phyloP scores from a whole-genome alignment of 2,329 filamentous ascomycete genomes.

The Pseudocercospora cruenta region DNA sequence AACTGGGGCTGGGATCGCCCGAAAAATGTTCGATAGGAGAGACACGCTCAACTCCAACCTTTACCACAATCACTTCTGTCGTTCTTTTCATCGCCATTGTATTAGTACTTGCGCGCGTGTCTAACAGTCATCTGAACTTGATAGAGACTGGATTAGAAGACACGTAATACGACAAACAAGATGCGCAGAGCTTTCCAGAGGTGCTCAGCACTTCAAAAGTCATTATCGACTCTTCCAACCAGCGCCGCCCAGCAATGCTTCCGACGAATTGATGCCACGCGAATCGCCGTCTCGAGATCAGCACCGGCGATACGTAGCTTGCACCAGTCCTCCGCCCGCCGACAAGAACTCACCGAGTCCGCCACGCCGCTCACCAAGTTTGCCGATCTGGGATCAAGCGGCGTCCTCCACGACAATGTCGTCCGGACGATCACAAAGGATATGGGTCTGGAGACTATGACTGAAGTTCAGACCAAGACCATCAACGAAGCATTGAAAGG shows the following conservation, averaged over 20 bases:
- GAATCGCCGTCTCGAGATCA: constrained; percentile 42
- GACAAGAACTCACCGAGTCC: constrained; percentile 36
- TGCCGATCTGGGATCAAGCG: constrained; percentile 46
- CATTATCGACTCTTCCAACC: constrained; percentile 23
- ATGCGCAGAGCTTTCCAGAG: constrained; percentile 39
- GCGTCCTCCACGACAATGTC: constrained; percentile 65
- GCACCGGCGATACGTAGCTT: constrained; percentile 34
- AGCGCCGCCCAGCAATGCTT: constrained; percentile 23
- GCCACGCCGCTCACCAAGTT: constrained; percentile 46
- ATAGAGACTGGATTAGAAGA: background rate
- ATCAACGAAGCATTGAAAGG: constrained; percentile 80
- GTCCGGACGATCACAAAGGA: constrained; percentile 69
- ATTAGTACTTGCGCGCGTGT: background rate
- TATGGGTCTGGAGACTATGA: constrained; percentile 85
- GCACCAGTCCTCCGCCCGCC: constrained; percentile 46
- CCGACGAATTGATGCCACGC: constrained; percentile 30
- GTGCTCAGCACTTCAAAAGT: constrained; percentile 36
- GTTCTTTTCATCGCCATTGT: constrained; percentile 14
- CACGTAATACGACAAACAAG: background rate
- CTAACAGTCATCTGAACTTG: background rate
- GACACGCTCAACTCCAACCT: background rate
- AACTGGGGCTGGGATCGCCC: background rate
- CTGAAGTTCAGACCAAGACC: constrained; percentile 84
- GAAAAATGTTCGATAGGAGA: constrained; percentile 22
- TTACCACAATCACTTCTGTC: constrained; percentile 10